These are phyloP conservation scores for Yamadazyma trypodendri DNA, from an alignment of 1,139 yeast genomes.

Conservation along the genomic window DNA sequence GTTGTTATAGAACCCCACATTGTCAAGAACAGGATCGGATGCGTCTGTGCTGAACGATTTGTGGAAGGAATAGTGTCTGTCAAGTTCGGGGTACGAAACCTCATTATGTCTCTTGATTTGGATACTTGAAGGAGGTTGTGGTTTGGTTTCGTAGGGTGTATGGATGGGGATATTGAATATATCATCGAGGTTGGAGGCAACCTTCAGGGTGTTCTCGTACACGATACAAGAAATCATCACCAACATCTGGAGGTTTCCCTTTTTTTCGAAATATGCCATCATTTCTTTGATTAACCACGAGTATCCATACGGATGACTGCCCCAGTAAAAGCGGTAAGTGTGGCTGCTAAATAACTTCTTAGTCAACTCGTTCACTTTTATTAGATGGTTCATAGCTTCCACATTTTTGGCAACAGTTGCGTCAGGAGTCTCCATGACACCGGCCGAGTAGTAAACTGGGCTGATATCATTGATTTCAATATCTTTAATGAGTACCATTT, in stretches of 20 bases:
- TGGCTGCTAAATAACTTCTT: slow-evolving; percentile 14
- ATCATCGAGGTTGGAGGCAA: slow-evolving; percentile 16
- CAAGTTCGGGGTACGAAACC: slow-evolving; percentile 9
- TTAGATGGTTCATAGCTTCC: slow-evolving; percentile 19
- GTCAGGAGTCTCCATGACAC: slow-evolving; percentile 9
- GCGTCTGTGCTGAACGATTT: slow-evolving; percentile 14
- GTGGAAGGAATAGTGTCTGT: slow-evolving; percentile 12
- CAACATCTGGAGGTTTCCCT: slow-evolving; percentile 80
- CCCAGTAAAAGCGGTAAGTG: slow-evolving; percentile 63
- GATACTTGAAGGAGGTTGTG: slow-evolving; percentile 30
- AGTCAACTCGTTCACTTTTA: slow-evolving; percentile 17
- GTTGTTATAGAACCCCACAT: slow-evolving; percentile 2
- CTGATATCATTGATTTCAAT: slow-evolving; percentile 17
- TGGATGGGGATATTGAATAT: slow-evolving; percentile 40
- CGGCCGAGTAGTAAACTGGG: slow-evolving; percentile 15
- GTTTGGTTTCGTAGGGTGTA: slow-evolving; percentile 44
- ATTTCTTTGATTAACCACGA: slow-evolving; percentile 67
- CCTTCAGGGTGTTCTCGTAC: slow-evolving; percentile 37
- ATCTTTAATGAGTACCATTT: slow-evolving; percentile 40
- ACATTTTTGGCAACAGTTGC: slow-evolving; percentile 13
- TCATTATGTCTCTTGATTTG: slow-evolving; percentile 14
- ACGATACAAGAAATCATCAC: slow-evolving; percentile 82
- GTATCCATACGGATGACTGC: slow-evolving; percentile 79
- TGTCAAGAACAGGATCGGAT: slow-evolving; percentile 4
- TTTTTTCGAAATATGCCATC: slow-evolving; percentile 60